phyloP scores from a whole-genome alignment of 1,284 basidiomycete species.

The Irpex lacteus region DNA sequence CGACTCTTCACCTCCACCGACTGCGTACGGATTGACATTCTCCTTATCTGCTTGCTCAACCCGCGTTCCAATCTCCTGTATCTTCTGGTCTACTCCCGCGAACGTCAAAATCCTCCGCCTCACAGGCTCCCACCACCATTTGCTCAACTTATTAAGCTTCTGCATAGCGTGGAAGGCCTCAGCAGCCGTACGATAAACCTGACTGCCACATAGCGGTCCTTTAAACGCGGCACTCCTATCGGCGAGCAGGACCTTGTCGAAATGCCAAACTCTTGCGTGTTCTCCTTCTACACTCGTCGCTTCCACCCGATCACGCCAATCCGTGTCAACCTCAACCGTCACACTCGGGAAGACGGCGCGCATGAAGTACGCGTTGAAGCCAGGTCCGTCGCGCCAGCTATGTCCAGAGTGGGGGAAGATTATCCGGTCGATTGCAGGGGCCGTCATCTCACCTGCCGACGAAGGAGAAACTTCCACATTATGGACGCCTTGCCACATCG shows the following conservation, averaged over 20 bases:
- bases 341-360: constrained; percentile 76
- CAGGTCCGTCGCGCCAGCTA: constrained; percentile 73
- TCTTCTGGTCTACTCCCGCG: constrained; percentile 43
- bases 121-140: constrained; percentile 72
- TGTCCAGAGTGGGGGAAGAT: constrained; percentile 63
- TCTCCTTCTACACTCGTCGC: constrained; percentile 36
- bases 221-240: constrained; percentile 77
- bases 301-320: constrained; percentile 66
- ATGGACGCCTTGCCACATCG: constrained; percentile 64
- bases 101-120: constrained; percentile 60
- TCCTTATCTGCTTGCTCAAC: constrained; percentile 17
- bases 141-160: constrained; percentile 29
- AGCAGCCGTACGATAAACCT: constrained; percentile 67
- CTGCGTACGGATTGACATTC: constrained; percentile 10
- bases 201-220: constrained; percentile 55
- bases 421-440: constrained; percentile 57
- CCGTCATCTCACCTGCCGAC: constrained; percentile 17
- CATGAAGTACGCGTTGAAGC: constrained; percentile 72
- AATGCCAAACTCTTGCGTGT: constrained; percentile 46
- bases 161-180: constrained; percentile 58
- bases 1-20: constrained; percentile 7
- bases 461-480: constrained; percentile 22
- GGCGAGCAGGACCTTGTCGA: constrained; percentile 61
- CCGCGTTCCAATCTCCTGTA: constrained; percentile 25
- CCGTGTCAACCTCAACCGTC: constrained; percentile 61